These are phyloP conservation scores for Geranium rotundifolium DNA, from an alignment of 345 rosid species.

Conservation along the genomic window DNA sequence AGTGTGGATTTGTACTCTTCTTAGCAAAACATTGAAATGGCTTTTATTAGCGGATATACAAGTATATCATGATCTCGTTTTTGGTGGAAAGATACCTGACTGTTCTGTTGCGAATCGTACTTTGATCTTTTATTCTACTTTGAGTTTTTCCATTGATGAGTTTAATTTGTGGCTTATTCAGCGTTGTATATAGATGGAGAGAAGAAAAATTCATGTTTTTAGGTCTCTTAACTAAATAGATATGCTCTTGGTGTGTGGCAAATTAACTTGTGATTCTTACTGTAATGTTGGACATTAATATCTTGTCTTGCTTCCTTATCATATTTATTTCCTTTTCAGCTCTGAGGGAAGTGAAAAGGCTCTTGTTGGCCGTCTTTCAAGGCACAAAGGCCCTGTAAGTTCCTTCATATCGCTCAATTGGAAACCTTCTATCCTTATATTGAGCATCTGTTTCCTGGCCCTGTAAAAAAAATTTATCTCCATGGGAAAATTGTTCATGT, in stretches of 20 bases:
- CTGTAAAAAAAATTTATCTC: not conserved
- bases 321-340: slow-evolving; percentile 24
- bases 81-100: too few species aligned
- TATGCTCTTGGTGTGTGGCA: not conserved
- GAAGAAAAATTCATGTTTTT: not conserved
- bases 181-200: not conserved
- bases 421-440: not conserved
- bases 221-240: too few species aligned
- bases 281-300: not conserved
- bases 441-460: too few species aligned
- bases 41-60: too few species aligned
- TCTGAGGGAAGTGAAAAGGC: slow-evolving; percentile 49
- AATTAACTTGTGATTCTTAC: not conserved
- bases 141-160: too few species aligned
- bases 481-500: slow-evolving; percentile 4
- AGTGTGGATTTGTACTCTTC: too few species aligned
- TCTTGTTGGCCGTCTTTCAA: slow-evolving; percentile 62
- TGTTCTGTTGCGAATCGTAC: not conserved
- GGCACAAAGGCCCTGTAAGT: slow-evolving; percentile 94
- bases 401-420: slow-evolving; percentile 9
- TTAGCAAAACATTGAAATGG: too few species aligned
- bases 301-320: not conserved
- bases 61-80: too few species aligned
- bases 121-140: too few species aligned
- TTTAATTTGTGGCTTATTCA: not conserved